phyloP scores from a whole-genome alignment of 345 rosid genomes.

The Populus alba region DNA sequence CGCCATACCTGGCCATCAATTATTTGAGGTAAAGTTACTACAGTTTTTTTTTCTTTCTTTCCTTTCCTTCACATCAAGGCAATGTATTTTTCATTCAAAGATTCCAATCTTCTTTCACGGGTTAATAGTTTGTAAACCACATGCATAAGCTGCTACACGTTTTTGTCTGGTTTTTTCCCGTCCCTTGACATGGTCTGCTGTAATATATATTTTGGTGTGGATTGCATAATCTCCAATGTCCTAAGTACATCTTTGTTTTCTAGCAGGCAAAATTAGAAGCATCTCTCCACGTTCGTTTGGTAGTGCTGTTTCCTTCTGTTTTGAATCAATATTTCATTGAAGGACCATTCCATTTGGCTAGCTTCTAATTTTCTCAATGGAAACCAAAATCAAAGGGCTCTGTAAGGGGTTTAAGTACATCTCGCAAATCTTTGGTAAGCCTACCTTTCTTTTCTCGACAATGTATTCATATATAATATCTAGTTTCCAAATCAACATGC shows the following conservation, averaged over 20 bases:
- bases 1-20: not conserved
- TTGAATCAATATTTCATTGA: constrained; percentile 10
- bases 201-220: not conserved
- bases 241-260: constrained; percentile 18
- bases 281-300: constrained; percentile 11
- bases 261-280: constrained; percentile 24
- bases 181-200: not conserved
- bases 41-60: not conserved
- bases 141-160: constrained; percentile 24
- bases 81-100: constrained; percentile 9
- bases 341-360: not conserved
- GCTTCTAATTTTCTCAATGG: constrained; percentile 43
- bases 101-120: constrained; percentile 44
- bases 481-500: not conserved
- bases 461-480: no score
- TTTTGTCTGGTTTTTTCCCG: constrained; percentile 9
- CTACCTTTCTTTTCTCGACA: not conserved
- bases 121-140: constrained; percentile 30
- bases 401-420: constrained; percentile 84
- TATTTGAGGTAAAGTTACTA: constrained; percentile 8
- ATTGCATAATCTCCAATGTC: not conserved
- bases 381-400: constrained; percentile 77
- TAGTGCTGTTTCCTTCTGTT: constrained; percentile 1
- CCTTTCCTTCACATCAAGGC: not conserved
- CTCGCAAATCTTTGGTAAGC: constrained; percentile 76